phyloP scores from a whole-genome alignment of 345 rosid genomes.

The Mallotus nudiflorus region DNA sequence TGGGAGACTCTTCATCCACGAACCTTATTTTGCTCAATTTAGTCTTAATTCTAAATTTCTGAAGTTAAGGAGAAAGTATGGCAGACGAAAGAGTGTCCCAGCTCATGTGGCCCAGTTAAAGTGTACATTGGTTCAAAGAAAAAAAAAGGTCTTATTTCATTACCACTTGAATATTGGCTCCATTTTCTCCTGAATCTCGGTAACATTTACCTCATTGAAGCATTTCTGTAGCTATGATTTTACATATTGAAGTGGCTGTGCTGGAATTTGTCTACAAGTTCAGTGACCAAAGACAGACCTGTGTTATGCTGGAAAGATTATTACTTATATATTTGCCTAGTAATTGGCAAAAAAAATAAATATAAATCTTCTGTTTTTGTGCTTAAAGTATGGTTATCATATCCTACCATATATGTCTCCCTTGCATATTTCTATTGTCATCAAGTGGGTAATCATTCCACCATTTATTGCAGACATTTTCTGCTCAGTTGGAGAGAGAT shows the following conservation, averaged over 20 bases:
- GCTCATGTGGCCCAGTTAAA: not conserved
- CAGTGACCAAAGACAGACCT: not conserved
- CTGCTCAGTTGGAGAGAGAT: constrained; percentile 95
- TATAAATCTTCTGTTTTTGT: constrained; percentile 9
- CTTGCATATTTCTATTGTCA: constrained; percentile 8
- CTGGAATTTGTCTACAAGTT: not conserved
- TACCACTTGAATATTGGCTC: not conserved
- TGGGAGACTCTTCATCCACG: not conserved
- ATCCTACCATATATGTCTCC: not conserved
- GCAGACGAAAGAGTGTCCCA: too few species aligned
- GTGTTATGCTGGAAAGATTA: not conserved
- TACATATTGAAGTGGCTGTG: not conserved
- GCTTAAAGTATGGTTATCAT: not conserved
- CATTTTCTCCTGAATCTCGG: not conserved
- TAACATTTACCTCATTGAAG: not conserved
- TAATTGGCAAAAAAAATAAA: not conserved
- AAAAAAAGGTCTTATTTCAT: not conserved
- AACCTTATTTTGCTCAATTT: not conserved
- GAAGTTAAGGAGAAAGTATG: too few species aligned
- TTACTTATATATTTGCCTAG: not conserved
- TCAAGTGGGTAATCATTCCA: constrained; percentile 15
- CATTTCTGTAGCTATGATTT: not conserved
- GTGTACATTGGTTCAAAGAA: not conserved
- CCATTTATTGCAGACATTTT: constrained; percentile 71
- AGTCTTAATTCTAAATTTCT: not conserved